Evolutionary conservation across 345 rosid genomes (phyloP), one percentile per base, ranked within the genome.

Genomic region (Eucalyptus pumila): DNA sequence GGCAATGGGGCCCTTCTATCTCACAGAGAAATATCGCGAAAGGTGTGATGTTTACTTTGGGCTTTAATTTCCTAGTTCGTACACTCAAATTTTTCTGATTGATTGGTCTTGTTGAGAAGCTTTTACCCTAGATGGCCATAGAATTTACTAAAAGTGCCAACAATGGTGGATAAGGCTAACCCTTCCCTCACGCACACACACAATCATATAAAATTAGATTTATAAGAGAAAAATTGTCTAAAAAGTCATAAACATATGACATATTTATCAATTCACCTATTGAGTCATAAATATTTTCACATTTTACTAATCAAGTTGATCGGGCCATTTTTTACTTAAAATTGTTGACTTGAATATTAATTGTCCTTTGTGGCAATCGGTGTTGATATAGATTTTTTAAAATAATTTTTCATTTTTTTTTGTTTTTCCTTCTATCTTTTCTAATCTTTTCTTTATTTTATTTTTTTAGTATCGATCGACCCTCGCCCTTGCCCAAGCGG

Each of bases 341-440:
- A 23, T 56, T 56, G 27, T 56, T 23, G 62, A 56, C 62, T 9
- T 56, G 30, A 0, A 56, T 1, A 56, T 21, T 56, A 51, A 51
- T 51, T 23, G 12, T 56, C 62, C 12, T 56, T 8, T 23, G 60
- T 56, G 27, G 12, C 0, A 9, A 0, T 24, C 1, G 3, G 1
- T 5, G 6, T 56, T 56, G 13, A 56, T 13, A 23, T 56, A 56
- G 0, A 56, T 4, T 2, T 54, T 10, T 56, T 56, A 1, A 40
- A 24, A 56, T 56, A 56, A 56, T 7, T 56, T 56, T 56, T 54
- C 1, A 17, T 52, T 23, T 56, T 56, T 54, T 54, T 8, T 21
- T 2, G 7, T 56, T 23, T 56, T 56, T 23, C 30, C 3, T 56
- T 56, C 13, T 56, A 56, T 56, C 6, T 56, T 24, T 56, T 56